Conservation (phyloP, 2,329 filamentous ascomycete species). For the Chaetomium strumarium region DNA sequence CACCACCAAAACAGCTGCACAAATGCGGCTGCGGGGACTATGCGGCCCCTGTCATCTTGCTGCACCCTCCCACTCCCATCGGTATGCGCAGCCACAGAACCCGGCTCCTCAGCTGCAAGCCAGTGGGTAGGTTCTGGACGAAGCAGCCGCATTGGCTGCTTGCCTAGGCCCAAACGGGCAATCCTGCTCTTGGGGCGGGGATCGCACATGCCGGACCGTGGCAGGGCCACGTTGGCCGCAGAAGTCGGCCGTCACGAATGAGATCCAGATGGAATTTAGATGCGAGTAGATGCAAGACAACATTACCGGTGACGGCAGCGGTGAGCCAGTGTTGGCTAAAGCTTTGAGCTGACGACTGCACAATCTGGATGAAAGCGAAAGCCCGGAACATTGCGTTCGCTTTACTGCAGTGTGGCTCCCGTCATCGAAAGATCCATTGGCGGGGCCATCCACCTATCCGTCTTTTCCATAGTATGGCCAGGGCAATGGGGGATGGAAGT, state of each 20-base stretch:
- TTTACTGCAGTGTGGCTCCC: not conserved
- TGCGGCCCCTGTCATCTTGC: slow-evolving; percentile 7
- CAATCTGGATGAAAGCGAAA: slow-evolving; percentile 24
- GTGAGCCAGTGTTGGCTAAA: slow-evolving; percentile 15
- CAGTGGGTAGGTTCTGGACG: not conserved
- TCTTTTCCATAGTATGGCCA: no score
- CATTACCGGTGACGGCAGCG: slow-evolving; percentile 4
- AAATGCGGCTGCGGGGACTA: slow-evolving; percentile 13
- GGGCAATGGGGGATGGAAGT: not conserved
- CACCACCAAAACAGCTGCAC: slow-evolving; percentile 8
- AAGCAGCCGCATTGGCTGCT: not conserved
- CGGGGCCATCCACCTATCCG: not conserved
- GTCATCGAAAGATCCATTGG: not conserved
- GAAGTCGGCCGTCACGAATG: not conserved
- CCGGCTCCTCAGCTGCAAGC: not conserved
- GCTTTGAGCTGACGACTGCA: slow-evolving; percentile 18
- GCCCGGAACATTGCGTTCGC: not conserved
- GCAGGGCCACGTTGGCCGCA: not conserved
- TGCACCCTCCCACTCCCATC: not conserved
- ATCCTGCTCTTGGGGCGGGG: slow-evolving; percentile 2
- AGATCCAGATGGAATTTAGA: not conserved
- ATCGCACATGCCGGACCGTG: not conserved
- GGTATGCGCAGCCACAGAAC: slow-evolving; percentile 13
- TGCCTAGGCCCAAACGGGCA: slow-evolving; percentile 5
- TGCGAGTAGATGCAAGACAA: not conserved